Evolutionary conservation across 192 early-diverging fungal species (phyloP), one percentile per base, ranked within the genome.

Genomic region (Lobosporangium transversale): DNA sequence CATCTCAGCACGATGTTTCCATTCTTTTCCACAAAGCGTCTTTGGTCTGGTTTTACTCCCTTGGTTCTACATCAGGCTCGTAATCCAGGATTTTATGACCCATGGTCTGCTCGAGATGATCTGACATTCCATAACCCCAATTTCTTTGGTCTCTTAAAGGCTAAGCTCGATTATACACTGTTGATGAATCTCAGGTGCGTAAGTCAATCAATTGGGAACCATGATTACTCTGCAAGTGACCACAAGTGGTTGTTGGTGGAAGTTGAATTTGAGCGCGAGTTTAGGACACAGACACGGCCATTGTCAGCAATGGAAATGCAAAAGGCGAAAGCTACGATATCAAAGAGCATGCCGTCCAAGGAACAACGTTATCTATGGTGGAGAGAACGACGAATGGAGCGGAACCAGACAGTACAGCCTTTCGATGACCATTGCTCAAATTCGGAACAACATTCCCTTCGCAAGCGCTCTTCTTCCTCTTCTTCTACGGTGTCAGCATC

Each of bases 81-180:
- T 18, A 94, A 94, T 59, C 90, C 91, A 0, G 91, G 89, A 15
- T 94, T 91, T 79, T 89, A 80, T 52, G 92, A 94, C 36, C 90
- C 90, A 40, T 94, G 89, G 83, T 81, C 84, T 30, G 50, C 85
- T 12, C 55, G 76, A 6, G 62, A 81, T 15, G 89, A 92, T 47
- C 69, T 90, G 32, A 94, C 92, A 4, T 73, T 94, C 8, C 83
- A 85, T 14, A 89, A 87, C 57, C 81, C 82, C 30, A 70, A 62
- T n/a, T 88, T 90, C 53, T 71, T 75, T 27, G 90, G 90, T n/a
- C 62, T 86, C 50, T 89, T 88, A 57, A 80, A 82, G 7, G 92
- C 88, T 15, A 94, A 92, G 52, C 83, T 90, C 10, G 92, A 94
- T 68, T 92, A 90, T 84, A 86, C 90, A 4, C 80, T 94, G 54